Base-by-base conservation (phyloP, 768 basidiomycete genomes). In the Leccinum fibrillosum region DNA sequence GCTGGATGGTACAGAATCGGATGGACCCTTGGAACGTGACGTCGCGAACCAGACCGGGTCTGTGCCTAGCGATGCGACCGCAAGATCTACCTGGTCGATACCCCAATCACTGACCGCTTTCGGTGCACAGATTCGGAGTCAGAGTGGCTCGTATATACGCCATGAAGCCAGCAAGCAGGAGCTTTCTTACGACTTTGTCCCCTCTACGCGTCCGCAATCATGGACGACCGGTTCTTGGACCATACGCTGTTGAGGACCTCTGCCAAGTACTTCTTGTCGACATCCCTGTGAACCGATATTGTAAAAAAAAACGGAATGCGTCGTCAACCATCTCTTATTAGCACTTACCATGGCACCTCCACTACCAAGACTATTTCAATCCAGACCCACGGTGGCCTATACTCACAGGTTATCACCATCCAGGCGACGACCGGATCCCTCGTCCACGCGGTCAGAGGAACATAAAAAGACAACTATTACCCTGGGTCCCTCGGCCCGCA, bases 1-100 rank as follows among this genome's bases (percentile, higher is more conserved):
- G n/a, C 7, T 17, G 5, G 7, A 28, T 12, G 51, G 2, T 7
- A 26, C n/a, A 2, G 23, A 34, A 34, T 26, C 26, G 15, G 17
- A 39, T 32, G 11, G 39, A 11, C 10, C 35, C 12, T 10, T 53
- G 21, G 23, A 51, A 34, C 3, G 35, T 48, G 51, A 47, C 52
- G 37, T 63, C 2, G 30, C 6, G 52, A 63, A 56, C 26, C 45
- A 23, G 63, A 57, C 62, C 13, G 37, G 11, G 17, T 52, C 7
- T 3, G 45, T 37, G 49, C 6, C 35, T 35, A 47, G 25, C 7
- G n/a, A 26, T 8, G 48, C 34, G 8, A 21, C 15, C 10, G 39
- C 19, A 9, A 61, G 26, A 55, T 15, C n/a, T 13, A 3, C 48
- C 19, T 49, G 50, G 61, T 59, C 62, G 7, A 5, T 17, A 45